Percentiles rank a stretch among this genome's conserved stretches.
Conservation (phyloP, 2,329 filamentous ascomycete species). For the Fusarium globosum region DNA sequence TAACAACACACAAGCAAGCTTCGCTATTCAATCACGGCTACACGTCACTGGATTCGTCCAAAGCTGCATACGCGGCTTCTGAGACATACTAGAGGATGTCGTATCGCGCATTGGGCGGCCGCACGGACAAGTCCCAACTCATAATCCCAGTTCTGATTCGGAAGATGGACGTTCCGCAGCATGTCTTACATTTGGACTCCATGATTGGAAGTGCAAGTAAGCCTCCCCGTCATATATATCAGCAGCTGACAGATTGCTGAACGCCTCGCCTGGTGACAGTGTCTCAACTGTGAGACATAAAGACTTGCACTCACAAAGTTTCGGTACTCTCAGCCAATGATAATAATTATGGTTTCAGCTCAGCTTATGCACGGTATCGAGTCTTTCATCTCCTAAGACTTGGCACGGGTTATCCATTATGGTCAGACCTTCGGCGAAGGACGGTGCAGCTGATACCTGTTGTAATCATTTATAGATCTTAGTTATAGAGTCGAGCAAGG, state of each 20-base stretch:
- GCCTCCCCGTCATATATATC: background rate
- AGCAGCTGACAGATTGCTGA: no score
- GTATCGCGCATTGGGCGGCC: background rate
- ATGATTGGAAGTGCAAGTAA: background rate
- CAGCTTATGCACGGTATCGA: background rate
- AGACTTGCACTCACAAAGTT: background rate
- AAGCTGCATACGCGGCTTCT: background rate
- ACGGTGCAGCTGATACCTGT: no score
- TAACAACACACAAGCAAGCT: background rate
- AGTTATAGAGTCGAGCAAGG: no score
- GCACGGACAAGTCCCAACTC: background rate
- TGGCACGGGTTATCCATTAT: no score
- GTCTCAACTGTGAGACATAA: fast-evolving
- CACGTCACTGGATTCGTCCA: background rate
- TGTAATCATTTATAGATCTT: no score
- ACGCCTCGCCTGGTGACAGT: background rate
- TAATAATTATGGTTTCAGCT: background rate
- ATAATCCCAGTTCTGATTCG: background rate
- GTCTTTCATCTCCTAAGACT: background rate
- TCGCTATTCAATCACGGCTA: background rate
- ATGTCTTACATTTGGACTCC: background rate
- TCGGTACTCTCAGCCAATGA: background rate
- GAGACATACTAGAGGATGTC: background rate
- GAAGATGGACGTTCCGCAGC: background rate
- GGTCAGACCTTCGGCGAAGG: no score